These are phyloP conservation scores for Metschnikowia cerradonensis DNA, from an alignment of 805 yeast species.

Conservation along the genomic window DNA sequence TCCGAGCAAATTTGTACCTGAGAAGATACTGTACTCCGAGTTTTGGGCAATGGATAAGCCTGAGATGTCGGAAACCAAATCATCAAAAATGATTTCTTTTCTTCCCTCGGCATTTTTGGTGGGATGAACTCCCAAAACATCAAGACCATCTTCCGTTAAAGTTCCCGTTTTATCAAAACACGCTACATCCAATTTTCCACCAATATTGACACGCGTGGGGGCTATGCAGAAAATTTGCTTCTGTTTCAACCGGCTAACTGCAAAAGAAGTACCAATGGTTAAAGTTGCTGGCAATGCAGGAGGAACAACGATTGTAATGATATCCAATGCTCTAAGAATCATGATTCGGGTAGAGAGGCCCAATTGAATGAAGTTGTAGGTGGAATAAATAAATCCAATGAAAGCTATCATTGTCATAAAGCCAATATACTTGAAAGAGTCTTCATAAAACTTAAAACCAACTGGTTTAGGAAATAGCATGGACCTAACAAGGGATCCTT, in stretches of 20 bases:
- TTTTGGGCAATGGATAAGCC: constrained; percentile 4
- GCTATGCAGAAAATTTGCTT: constrained; percentile 81
- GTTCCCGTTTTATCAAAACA: constrained; percentile 98
- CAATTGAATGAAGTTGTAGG: constrained; percentile 73
- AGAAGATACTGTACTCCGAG: background rate
- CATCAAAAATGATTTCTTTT: constrained; percentile 35
- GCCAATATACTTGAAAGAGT: constrained; percentile 93
- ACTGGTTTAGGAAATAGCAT: constrained; percentile 96
- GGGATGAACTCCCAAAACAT: constrained; percentile 61
- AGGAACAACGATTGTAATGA: constrained; percentile 95
- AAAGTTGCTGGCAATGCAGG: constrained; percentile 98
- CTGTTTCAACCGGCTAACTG: constrained; percentile 65
- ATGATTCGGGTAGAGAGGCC: constrained; percentile 69
- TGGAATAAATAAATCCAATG: constrained; percentile 79
- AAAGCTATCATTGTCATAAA: constrained; percentile 85
- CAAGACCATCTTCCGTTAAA: constrained; percentile 92
- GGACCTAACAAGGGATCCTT: constrained; percentile 88
- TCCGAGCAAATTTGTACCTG: constrained; percentile 23
- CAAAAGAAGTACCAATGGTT: constrained; percentile 94
- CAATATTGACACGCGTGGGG: constrained; percentile 93
- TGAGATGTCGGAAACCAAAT: constrained; percentile 18
- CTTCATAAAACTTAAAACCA: constrained; percentile 89
- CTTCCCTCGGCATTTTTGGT: constrained; percentile 39
- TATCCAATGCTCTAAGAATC: constrained; percentile 84
- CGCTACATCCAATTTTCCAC: constrained; percentile 85